These are phyloP conservation scores for Phytophthora agathidicida DNA, from an alignment of 352 stramenopile species.

Conservation along the genomic window DNA sequence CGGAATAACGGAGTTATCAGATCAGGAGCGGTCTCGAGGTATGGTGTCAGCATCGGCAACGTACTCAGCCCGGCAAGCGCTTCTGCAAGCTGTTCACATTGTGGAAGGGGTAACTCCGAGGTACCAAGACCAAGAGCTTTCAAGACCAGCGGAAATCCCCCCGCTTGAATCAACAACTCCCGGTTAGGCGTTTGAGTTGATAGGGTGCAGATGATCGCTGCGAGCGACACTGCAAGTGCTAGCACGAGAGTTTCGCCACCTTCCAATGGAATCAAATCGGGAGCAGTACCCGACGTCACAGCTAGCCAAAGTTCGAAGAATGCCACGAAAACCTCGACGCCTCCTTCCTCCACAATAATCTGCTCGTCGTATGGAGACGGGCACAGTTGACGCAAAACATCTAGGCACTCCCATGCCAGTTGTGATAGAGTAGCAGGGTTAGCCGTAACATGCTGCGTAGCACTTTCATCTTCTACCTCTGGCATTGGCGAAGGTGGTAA, in stretches of 20 bases:
- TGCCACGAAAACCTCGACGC: conserved; percentile 43
- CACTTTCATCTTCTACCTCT: conserved; percentile 6
- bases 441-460: neutral
- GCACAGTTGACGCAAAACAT: conserved; percentile 48
- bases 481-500: neutral
- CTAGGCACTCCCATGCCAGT: conserved; percentile 42
- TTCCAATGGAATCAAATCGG: conserved; percentile 8
- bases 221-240: conserved; percentile 19
- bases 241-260: conserved; percentile 24
- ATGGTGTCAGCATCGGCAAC: conserved; percentile 15
- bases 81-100: conserved; percentile 29
- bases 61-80: conserved; percentile 21
- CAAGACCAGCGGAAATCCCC: conserved; percentile 52
- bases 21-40: conserved; percentile 32
- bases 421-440: conserved; percentile 11
- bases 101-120: conserved; percentile 5
- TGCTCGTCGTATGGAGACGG: conserved; percentile 41
- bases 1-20: conserved; percentile 61
- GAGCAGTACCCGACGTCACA: conserved; percentile 18
- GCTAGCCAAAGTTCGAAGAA: conserved; percentile 45
- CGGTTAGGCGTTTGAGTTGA: conserved; percentile 32
- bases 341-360: conserved; percentile 46
- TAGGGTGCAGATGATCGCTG: conserved; percentile 22
- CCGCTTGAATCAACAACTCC: conserved; percentile 31
- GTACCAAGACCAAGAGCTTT: conserved; percentile 24